Evolutionary conservation across 2,329 filamentous ascomycete genomes (phyloP).

Genomic region (Alternaria metachromatica): DNA sequence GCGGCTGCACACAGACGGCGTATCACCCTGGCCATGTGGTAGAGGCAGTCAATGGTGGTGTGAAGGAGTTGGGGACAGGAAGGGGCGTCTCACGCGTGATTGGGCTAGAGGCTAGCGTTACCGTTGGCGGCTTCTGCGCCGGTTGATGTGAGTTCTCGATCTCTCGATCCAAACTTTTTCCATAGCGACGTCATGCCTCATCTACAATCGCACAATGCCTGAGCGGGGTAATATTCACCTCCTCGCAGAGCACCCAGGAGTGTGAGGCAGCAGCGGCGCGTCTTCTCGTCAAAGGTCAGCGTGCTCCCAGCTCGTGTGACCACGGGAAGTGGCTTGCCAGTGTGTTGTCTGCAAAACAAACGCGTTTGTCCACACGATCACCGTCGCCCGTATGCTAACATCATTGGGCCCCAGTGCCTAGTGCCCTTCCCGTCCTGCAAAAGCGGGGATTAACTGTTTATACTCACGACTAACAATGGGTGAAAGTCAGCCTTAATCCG

Average conservation of each 20-base stretch:
- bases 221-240: background rate
- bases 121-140: constrained; percentile 9
- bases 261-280: background rate
- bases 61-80: constrained; percentile 7
- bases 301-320: constrained; percentile 8
- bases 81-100: constrained; percentile 13
- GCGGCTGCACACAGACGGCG: constrained; percentile 3
- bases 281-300: constrained; percentile 2
- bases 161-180: constrained; percentile 21
- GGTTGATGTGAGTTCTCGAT: constrained; percentile 22
- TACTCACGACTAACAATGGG: constrained; percentile 16
- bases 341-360: constrained; percentile 15
- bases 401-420: constrained; percentile 17
- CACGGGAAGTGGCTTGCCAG: constrained; percentile 16
- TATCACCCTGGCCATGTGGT: constrained; percentile 26
- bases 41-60: constrained; percentile 17
- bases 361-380: constrained; percentile 28
- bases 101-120: constrained; percentile 19
- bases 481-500: constrained; percentile 12
- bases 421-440: constrained; percentile 19
- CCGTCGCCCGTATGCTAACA: constrained; percentile 26
- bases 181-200: constrained; percentile 13
- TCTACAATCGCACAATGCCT: constrained; percentile 6
- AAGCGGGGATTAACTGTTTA: constrained; percentile 22
- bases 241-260: background rate